Conservation (phyloP, 306 rosid genomes). For the Lathyrus oleraceus region DNA sequence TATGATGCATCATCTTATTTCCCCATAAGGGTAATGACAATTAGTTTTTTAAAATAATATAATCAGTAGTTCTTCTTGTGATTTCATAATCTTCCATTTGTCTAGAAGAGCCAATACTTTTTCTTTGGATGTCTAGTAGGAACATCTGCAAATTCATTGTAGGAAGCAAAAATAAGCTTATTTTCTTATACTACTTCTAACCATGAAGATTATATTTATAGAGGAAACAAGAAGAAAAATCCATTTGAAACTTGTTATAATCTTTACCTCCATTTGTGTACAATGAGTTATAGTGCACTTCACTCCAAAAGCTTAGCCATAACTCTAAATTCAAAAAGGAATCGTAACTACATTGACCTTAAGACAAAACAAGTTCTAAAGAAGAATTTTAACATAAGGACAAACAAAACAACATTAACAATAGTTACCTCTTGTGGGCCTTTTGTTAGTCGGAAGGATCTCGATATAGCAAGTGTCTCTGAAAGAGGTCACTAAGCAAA, state of each 20-base stretch:
- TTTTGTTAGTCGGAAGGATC: conserved; percentile 83
- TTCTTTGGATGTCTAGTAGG: conserved; percentile 65
- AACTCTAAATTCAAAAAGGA: conserved; percentile 50
- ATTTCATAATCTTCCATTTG: conserved; percentile 26
- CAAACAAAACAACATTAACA: conserved; percentile 14
- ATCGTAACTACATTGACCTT: conserved; percentile 6
- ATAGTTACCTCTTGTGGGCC: conserved; percentile 62
- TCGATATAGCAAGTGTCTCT: conserved; percentile 87
- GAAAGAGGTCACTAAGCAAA: conserved; percentile 87
- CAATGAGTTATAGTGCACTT: conserved; percentile 92
- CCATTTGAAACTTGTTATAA: conserved; percentile 7
- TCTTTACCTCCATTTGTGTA: conserved; percentile 72
- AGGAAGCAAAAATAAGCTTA: conserved; percentile 13
- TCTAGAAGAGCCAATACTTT: conserved; percentile 93
- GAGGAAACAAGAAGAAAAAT: background rate
- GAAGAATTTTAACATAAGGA: background rate
- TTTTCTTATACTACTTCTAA: background rate
- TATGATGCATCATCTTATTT: conserved; percentile 9
- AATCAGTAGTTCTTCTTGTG: background rate
- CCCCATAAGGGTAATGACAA: conserved; percentile 6
- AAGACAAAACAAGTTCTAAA: conserved; percentile 1
- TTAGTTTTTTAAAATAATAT: background rate
- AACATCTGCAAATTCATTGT: conserved; percentile 63
- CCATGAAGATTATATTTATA: conserved; percentile 4
- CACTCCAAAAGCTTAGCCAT: conserved; percentile 99